Evolutionary conservation across 1,284 basidiomycete genomes (phyloP).

Genomic region (Pseudomicrostroma phylloplanum): DNA sequence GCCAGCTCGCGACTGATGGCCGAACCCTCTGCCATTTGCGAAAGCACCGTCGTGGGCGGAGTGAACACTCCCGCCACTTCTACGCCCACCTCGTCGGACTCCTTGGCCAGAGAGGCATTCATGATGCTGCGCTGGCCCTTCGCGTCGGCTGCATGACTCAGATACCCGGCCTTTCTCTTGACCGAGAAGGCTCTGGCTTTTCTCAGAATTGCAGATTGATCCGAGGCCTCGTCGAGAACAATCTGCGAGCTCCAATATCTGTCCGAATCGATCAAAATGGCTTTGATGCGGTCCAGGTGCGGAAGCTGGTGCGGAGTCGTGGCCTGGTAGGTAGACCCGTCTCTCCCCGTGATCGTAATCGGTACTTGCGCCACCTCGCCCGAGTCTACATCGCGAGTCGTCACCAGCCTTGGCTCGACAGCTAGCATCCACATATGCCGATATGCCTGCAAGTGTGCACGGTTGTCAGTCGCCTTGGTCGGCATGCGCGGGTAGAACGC

Average conservation of each 20-base stretch:
- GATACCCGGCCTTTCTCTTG: too few species aligned
- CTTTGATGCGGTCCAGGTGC: not conserved
- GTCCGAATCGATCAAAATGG: not conserved
- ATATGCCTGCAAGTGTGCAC: conserved; percentile 82
- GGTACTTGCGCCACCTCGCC: conserved; percentile 33
- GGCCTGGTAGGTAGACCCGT: not conserved
- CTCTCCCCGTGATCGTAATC: not conserved
- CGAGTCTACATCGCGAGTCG: conserved; percentile 59
- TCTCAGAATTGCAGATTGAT: too few species aligned
- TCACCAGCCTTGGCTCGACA: conserved; percentile 82
- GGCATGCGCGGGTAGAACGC: conserved; percentile 82
- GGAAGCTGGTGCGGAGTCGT: not conserved
- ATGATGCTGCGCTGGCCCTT: too few species aligned
- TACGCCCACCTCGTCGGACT: too few species aligned
- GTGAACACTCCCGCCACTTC: too few species aligned
- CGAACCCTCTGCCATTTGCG: too few species aligned
- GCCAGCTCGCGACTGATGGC: too few species aligned
- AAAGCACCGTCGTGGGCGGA: too few species aligned
- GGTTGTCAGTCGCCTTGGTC: conserved; percentile 75
- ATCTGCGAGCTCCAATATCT: not conserved
- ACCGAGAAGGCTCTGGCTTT: too few species aligned
- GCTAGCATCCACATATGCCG: conserved; percentile 94
- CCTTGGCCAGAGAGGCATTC: too few species aligned
- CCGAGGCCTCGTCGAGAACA: too few species aligned
- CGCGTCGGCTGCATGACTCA: too few species aligned